Conservation (phyloP, 2,329 filamentous ascomycete genomes). For the Calycina marina region DNA sequence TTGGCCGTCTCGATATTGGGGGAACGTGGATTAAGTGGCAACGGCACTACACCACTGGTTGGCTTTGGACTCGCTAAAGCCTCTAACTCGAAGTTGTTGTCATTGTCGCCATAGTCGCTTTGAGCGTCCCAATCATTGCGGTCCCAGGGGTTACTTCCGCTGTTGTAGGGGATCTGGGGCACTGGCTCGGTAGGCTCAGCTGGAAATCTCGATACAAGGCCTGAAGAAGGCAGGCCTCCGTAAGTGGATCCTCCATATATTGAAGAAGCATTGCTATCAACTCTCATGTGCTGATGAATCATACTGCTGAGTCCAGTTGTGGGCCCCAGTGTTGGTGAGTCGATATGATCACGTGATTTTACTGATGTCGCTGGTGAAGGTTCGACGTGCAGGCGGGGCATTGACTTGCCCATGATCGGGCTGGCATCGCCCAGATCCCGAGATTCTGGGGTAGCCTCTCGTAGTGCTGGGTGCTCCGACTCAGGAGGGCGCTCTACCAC, state of each 20-base stretch:
- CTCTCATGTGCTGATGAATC: slow-evolving; percentile 71
- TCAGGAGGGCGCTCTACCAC: slow-evolving; percentile 17
- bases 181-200: slow-evolving; percentile 21
- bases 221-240: slow-evolving; percentile 30
- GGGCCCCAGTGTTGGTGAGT: slow-evolving; percentile 72
- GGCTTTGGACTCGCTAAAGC: slow-evolving; percentile 4
- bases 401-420: neutral
- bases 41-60: slow-evolving; percentile 7
- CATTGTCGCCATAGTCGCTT: slow-evolving; percentile 8
- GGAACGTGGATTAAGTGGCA: slow-evolving; percentile 8
- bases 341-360: slow-evolving; percentile 22
- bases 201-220: slow-evolving; percentile 27
- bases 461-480: slow-evolving; percentile 18
- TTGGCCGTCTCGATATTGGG: slow-evolving; percentile 7
- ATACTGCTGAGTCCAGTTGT: slow-evolving; percentile 60
- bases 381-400: neutral
- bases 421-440: slow-evolving; percentile 2
- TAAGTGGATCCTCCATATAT: slow-evolving; percentile 46
- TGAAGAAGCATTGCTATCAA: slow-evolving; percentile 69
- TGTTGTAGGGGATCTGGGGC: slow-evolving; percentile 21
- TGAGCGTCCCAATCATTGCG: slow-evolving; percentile 19
- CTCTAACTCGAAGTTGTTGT: slow-evolving; percentile 9
- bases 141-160: slow-evolving; percentile 32
- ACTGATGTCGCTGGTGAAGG: neutral
- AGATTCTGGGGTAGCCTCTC: slow-evolving; percentile 6